Base-by-base conservation (phyloP, 345 rosid species). In the Geranium rotundifolium region DNA sequence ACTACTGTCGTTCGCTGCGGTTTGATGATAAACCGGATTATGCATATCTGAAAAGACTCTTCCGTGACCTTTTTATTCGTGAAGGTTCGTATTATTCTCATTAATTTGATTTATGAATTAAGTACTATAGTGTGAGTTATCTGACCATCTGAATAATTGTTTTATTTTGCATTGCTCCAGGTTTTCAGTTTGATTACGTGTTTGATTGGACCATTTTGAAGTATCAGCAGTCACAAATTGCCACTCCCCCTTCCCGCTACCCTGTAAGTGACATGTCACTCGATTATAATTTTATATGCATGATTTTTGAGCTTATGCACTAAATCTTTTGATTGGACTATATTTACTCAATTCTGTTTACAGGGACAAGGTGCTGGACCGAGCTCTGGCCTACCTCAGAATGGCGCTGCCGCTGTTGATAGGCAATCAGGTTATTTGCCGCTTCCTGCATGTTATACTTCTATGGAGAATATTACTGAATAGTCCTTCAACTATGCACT, bases 1-100 rank as follows among this genome's bases (percentile, higher is more conserved):
- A 86, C 69, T 91, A 86, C 78, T 91, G 97, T 57, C 88, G 95
- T 16, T 84, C 97, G 52, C 69, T 91, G 60, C 84, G 91, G 63
- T 91, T 91, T 52, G 96, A 88, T 64, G 97, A 88, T 76, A 86
- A 79, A 71, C 97, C 97, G 30, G 96, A 91, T 59, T 91, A 88
- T 77, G 84, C 90, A 63, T 88, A 91, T 75, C 76, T 91, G 70
- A 91, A 88, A 73, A 81, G 95, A 68, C 89, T 91, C 39, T 86
- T 91, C 75, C 91, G 95, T 4, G 96, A 88, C 73, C 85, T 91
- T 70, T 91, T 91, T 67, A 86, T 88, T 19, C 96, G 96, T 54
- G 96, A 88, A 88, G 97, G 97, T 91, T 65, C 58, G 79, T 61
- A 62, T 27, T 60, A 59, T 41, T 0, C 10, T 41, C 7, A 41